Conservation (phyloP, 78 protist genomes). For the Dictyostelium discoideum region DNA sequence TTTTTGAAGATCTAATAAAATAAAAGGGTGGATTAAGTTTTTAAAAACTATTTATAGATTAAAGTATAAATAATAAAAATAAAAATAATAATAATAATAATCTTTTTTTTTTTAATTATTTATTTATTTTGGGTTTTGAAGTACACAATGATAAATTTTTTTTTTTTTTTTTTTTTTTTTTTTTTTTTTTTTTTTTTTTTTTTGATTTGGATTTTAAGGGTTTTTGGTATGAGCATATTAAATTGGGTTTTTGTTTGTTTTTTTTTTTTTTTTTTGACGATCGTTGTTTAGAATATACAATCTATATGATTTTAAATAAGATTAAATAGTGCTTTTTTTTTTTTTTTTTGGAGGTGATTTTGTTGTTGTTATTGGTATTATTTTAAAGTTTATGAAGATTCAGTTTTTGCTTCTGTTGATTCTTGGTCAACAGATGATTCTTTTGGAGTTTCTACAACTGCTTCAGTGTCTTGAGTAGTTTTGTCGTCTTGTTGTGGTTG, state of each 20-base stretch:
- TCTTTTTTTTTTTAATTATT: background rate
- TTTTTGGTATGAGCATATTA: background rate
- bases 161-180: background rate
- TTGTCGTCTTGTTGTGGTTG: background rate
- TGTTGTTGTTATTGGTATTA: background rate
- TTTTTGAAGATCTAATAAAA: too few relatives aligned
- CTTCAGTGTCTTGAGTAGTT: background rate
- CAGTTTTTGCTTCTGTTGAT: conserved; percentile 8
- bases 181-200: background rate
- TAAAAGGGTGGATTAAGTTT: too few relatives aligned
- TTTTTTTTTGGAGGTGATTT: background rate
- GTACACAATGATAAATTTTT: background rate
- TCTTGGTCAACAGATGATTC: conserved; percentile 6
- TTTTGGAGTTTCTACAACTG: background rate
- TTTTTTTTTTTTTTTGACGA: background rate
- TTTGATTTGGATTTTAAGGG: background rate
- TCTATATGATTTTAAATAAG: conserved; percentile 12
- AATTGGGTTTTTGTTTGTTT: background rate
- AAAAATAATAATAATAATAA: too few relatives aligned
- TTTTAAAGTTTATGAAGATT: background rate
- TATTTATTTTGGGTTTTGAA: background rate
- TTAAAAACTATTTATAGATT: too few relatives aligned
- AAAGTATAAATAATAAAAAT: too few relatives aligned
- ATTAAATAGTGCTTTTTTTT: background rate
- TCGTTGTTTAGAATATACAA: conserved; percentile 23